Conservation (phyloP, 345 rosid genomes). For the Brassica rapa region DNA sequence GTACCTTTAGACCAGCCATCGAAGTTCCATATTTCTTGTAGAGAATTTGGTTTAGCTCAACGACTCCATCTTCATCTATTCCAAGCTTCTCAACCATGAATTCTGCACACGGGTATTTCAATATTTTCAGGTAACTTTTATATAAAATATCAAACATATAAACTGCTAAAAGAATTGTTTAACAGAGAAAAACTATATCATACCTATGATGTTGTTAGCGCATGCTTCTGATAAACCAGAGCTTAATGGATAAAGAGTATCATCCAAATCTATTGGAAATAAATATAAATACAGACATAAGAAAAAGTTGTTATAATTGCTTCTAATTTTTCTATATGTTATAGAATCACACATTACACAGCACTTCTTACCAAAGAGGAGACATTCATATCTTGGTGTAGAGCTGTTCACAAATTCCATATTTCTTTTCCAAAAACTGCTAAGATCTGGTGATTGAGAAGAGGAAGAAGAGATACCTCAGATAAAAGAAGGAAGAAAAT, state of each 20-base stretch:
- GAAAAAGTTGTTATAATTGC: not conserved
- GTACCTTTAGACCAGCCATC: constrained; percentile 93
- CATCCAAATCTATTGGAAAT: constrained; percentile 58
- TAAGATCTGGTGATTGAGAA: not conserved
- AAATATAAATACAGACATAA: not conserved
- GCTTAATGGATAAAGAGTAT: constrained; percentile 65
- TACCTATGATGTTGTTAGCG: constrained; percentile 60
- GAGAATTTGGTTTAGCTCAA: constrained; percentile 56
- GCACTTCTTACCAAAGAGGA: constrained; percentile 65
- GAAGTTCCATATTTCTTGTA: constrained; percentile 83
- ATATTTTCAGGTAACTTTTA: not conserved
- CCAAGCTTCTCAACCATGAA: constrained; percentile 73
- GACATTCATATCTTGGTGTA: constrained; percentile 61
- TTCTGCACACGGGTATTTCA: constrained; percentile 44
- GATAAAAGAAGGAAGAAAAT: not conserved
- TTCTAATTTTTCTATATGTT: not conserved
- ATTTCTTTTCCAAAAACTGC: not conserved
- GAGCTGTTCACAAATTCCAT: constrained; percentile 20
- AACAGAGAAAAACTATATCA: not conserved
- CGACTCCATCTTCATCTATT: constrained; percentile 56
- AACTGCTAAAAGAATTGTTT: too few species aligned
- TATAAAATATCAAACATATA: not conserved
- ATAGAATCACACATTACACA: not conserved
- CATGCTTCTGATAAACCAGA: constrained; percentile 61
- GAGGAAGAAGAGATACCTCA: not conserved